Percentiles rank a stretch among this genome's conserved stretches.
Conservation (phyloP, 345 rosid species). For the Dimocarpus longan region DNA sequence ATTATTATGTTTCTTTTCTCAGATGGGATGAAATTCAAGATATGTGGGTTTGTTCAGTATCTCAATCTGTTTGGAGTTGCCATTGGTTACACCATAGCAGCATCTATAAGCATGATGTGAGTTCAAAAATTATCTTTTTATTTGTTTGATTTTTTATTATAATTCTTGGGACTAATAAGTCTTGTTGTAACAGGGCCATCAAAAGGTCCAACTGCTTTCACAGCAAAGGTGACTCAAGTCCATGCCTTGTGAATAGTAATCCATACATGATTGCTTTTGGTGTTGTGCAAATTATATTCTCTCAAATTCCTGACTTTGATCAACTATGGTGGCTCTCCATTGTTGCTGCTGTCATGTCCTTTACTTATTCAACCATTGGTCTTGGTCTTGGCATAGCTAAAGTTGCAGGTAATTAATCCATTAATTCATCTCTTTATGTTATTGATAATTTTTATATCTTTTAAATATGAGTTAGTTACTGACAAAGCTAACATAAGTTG, state of each 20-base stretch:
- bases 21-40: slow-evolving; percentile 43
- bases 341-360: slow-evolving; percentile 92
- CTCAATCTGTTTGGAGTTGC: slow-evolving; percentile 50
- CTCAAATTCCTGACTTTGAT: slow-evolving; percentile 85
- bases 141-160: not conserved
- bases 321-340: slow-evolving; percentile 93
- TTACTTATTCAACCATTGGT: slow-evolving; percentile 90
- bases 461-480: too few relatives aligned
- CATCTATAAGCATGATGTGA: slow-evolving; percentile 46
- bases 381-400: slow-evolving; percentile 78
- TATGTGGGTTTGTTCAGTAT: slow-evolving; percentile 56
- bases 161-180: not conserved
- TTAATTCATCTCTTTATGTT: not conserved
- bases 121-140: not conserved
- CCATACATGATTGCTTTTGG: slow-evolving; percentile 77
- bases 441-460: too few relatives aligned
- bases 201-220: slow-evolving; percentile 61
- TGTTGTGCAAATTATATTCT: slow-evolving; percentile 49
- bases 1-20: not conserved
- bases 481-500: not conserved
- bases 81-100: slow-evolving; percentile 58
- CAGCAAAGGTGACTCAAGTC: slow-evolving; percentile 35
- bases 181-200: slow-evolving; percentile 57
- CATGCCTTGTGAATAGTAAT: slow-evolving; percentile 55
- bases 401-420: slow-evolving; percentile 46